These are phyloP conservation scores for Saturnispora silvae DNA, from an alignment of 805 yeast genomes.

Conservation along the genomic window DNA sequence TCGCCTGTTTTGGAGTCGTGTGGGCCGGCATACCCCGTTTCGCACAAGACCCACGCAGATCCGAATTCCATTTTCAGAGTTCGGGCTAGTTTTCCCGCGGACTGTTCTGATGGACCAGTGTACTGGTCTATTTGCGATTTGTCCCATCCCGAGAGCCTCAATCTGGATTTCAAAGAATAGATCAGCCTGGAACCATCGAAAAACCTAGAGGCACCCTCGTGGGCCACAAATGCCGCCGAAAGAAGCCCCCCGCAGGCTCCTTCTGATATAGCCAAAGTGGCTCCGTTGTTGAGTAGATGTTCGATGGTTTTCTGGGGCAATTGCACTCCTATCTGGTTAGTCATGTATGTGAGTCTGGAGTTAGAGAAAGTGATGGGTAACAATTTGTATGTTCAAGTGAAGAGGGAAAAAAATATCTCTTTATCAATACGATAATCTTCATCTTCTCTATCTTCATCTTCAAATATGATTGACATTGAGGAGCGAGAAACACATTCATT, in stretches of 20 bases:
- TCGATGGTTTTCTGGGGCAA: conserved; percentile 4
- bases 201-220: conserved; percentile 78
- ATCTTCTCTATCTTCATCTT: not conserved
- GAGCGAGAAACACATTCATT: not conserved
- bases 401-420: too few relatives aligned
- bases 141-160: conserved; percentile 72
- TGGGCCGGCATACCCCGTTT: conserved; percentile 87
- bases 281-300: conserved; percentile 24
- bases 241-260: conserved; percentile 87
- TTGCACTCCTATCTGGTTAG: conserved; percentile 1
- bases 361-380: too few relatives aligned
- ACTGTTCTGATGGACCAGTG: conserved; percentile 74
- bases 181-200: conserved; percentile 79
- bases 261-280: conserved; percentile 72
- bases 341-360: too few relatives aligned
- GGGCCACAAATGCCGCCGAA: conserved; percentile 68
- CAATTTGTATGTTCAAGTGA: too few relatives aligned
- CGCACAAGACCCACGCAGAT: conserved; percentile 70
- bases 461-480: not conserved
- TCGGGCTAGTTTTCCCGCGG: conserved; percentile 67
- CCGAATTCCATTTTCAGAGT: conserved; percentile 73
- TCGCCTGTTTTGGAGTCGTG: conserved; percentile 43
- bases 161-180: conserved; percentile 64
- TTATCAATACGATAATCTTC: too few relatives aligned
- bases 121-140: conserved; percentile 56